These are phyloP conservation scores for Scleroderma bovista DNA, from an alignment of 768 basidiomycete genomes.

Conservation along the genomic window DNA sequence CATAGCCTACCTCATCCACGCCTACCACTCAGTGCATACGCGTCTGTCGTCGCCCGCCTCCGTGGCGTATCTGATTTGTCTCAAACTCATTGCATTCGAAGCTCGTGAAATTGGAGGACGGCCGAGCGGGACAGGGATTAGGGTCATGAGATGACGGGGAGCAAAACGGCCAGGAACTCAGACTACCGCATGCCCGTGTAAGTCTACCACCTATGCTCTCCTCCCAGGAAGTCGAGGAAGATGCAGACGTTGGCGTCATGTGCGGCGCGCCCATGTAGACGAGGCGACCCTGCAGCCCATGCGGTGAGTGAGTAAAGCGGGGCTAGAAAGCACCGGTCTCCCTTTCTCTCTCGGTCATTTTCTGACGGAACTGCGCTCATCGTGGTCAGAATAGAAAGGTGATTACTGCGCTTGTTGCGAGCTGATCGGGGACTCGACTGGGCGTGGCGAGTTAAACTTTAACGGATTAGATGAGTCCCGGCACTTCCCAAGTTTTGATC, in stretches of 20 bases:
- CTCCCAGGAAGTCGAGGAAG: constrained; percentile 24
- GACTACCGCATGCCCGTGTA: constrained; percentile 68
- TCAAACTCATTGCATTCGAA: constrained; percentile 96
- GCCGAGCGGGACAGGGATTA: constrained; percentile 15
- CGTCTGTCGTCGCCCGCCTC: constrained; percentile 86
- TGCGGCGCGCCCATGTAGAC: constrained; percentile 80
- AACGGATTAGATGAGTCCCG: too few relatives aligned
- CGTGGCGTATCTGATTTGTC: constrained; percentile 95
- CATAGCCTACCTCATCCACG: constrained; percentile 95
- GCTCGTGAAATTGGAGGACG: constrained; percentile 77
- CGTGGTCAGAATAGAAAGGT: too few relatives aligned
- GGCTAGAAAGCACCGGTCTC: too few relatives aligned
- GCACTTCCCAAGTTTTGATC: too few relatives aligned
- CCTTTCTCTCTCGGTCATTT: too few relatives aligned
- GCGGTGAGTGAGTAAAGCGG: too few relatives aligned
- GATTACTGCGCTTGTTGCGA: too few relatives aligned
- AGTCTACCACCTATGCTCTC: constrained; percentile 42
- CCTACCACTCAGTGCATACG: constrained; percentile 94
- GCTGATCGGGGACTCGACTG: too few relatives aligned
- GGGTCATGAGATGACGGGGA: constrained; percentile 30
- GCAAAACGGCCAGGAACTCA: constrained; percentile 44
- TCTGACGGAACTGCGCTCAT: too few relatives aligned
- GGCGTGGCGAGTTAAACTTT: too few relatives aligned
- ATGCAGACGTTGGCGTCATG: constrained; percentile 71
- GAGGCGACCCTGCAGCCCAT: too few relatives aligned